Evolutionary conservation across 176 grass and related monocot genomes (phyloP), one percentile per base, ranked within the genome.

Genomic region (Cocos nucifera): DNA sequence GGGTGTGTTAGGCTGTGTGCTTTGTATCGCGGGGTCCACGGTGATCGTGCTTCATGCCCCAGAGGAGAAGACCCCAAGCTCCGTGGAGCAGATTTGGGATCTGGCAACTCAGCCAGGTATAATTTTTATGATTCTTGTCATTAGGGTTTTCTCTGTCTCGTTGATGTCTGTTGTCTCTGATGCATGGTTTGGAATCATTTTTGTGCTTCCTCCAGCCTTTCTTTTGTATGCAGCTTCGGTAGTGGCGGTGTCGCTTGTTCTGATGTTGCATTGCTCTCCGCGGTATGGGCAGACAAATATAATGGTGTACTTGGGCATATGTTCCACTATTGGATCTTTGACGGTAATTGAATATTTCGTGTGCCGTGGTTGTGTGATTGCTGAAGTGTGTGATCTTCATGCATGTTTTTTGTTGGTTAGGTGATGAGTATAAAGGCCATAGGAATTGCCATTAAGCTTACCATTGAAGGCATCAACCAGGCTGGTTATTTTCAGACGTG

Each of bases 361-460:
- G 10, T 44, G 35, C 10, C 35, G 8, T 12, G 35, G 6, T 56
- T 53, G 16, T 39, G 63, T 35, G 18, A 6, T 78, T 75, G 54
- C 4, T 70, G 39, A 55, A 44, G 10, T 56, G 59, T 62, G 54
- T 59, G 29, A 48, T 71, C 64, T 69, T 18, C 18, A 24, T 51
- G 6, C 28, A 56, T 19, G 29, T 61, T 9, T 70, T 35, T 70
- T 69, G 64, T 70, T 44, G 35, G 23, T 19, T 64, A 97, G 92
- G 92, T 97, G 58, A 91, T 97, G 92, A 91, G 92, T 59, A 88
- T 97, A 53, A 97, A 97, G 66, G 87, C 87, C 29, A 79, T 97
- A 64, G 87, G 87, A 62, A 85, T 97, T 74, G 81, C 92, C 3
- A 82, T 97, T 70, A 97, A 97, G 63, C 87, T 97, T 54, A 97